These are phyloP conservation scores for Mycogone perniciosa DNA, from an alignment of 2,329 filamentous ascomycete genomes.

Conservation along the genomic window DNA sequence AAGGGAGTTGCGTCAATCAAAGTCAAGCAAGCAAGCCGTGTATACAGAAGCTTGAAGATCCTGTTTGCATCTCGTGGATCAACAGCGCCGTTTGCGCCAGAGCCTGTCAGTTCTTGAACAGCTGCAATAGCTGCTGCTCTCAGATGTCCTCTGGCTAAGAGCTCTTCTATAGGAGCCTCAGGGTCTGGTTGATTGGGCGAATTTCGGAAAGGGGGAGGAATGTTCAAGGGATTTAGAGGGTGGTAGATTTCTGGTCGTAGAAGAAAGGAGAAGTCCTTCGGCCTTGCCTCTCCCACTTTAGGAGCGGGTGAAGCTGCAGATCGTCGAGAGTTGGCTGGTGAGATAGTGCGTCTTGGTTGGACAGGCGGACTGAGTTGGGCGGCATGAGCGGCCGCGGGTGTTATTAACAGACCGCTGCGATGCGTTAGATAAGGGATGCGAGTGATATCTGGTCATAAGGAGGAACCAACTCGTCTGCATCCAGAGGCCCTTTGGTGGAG, in stretches of 20 bases:
- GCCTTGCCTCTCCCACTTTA: constrained; percentile 24
- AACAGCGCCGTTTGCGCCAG: constrained; percentile 36
- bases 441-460: neutral
- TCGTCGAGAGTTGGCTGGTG: constrained; percentile 21
- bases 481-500: constrained; percentile 72
- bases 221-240: constrained; percentile 58
- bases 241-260: constrained; percentile 79
- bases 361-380: constrained; percentile 12
- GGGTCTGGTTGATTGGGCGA: constrained; percentile 57
- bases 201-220: constrained; percentile 61
- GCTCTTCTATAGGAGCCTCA: constrained; percentile 57
- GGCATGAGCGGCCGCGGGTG: constrained; percentile 22
- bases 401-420: constrained; percentile 23
- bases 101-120: constrained; percentile 52
- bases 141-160: constrained; percentile 71
- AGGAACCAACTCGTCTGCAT: constrained; percentile 61
- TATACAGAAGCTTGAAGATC: constrained; percentile 75
- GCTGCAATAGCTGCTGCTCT: constrained; percentile 68
- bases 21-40: constrained; percentile 73
- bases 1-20: constrained; percentile 67
- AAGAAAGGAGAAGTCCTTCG: constrained; percentile 73
- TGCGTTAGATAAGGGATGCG: constrained; percentile 1
- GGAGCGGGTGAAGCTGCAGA: constrained; percentile 23
- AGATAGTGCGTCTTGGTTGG: constrained; percentile 13
- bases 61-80: constrained; percentile 52